Conservation (phyloP, 495 filamentous ascomycete species). For the Parathielavia appendiculata region DNA sequence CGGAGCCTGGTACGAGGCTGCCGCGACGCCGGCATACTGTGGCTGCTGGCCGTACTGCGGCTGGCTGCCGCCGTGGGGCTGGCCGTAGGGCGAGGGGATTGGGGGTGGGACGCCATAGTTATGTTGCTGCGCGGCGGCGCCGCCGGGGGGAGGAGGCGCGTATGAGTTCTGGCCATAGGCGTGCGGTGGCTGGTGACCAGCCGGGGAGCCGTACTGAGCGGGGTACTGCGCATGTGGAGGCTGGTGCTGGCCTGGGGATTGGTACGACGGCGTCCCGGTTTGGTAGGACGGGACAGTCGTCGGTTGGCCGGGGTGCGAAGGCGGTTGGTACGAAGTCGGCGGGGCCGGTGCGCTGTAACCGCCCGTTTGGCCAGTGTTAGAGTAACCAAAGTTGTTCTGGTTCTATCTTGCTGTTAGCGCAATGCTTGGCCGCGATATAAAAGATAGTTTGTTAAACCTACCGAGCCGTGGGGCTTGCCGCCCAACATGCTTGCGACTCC, state of each 20-base stretch:
- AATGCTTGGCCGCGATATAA: not conserved
- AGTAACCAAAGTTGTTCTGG: constrained; percentile 48
- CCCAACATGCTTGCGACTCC: constrained; percentile 42
- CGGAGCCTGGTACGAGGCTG: not conserved
- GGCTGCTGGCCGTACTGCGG: constrained; percentile 24
- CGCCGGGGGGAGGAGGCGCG: constrained; percentile 6
- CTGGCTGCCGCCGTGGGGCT: constrained; percentile 24
- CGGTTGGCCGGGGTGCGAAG: constrained; percentile 21
- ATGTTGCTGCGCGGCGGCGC: constrained; percentile 10
- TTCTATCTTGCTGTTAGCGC: not conserved
- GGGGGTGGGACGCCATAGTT: constrained; percentile 20
- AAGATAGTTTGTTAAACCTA: constrained; percentile 15
- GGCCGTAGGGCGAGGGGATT: constrained; percentile 23
- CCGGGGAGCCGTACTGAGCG: constrained; percentile 19
- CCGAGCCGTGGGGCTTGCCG: constrained; percentile 32
- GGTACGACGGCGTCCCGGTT: constrained; percentile 17
- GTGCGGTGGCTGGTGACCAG: constrained; percentile 8
- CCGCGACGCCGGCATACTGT: constrained; percentile 21
- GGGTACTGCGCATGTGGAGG: constrained; percentile 21
- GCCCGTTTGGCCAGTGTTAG: constrained; percentile 40
- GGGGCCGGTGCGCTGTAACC: constrained; percentile 48
- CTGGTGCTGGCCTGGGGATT: constrained; percentile 13
- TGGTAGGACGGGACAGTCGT: constrained; percentile 13
- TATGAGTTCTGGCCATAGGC: constrained; percentile 15
- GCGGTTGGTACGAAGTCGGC: constrained; percentile 31